Conservation (phyloP, 208 protist genomes). For the Acanthamoeba sp. region DNA sequence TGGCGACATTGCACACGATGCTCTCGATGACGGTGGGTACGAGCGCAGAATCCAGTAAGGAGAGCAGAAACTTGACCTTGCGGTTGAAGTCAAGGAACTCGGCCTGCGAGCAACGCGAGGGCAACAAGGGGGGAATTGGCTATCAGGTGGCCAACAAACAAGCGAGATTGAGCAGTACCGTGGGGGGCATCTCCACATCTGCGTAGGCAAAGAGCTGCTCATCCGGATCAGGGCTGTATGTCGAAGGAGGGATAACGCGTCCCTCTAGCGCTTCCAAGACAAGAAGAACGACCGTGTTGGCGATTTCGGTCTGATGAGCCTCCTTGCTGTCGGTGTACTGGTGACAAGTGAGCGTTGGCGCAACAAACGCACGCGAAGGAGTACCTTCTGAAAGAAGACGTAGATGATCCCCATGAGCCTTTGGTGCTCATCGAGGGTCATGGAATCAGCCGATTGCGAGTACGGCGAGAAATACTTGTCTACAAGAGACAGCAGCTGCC, state of each 20-base stretch:
- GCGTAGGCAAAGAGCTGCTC: neutral
- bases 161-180: neutral
- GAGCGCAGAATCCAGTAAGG: neutral
- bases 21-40: neutral
- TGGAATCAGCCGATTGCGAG: neutral
- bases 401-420: conserved; percentile 25
- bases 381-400: conserved; percentile 26
- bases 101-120: neutral
- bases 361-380: neutral
- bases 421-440: conserved; percentile 8
- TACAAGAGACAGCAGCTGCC: neutral
- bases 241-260: neutral
- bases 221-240: neutral
- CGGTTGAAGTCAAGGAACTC: neutral
- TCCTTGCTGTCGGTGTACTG: conserved; percentile 3
- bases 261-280: neutral
- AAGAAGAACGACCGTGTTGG: conserved; percentile 25
- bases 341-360: neutral
- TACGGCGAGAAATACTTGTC: neutral
- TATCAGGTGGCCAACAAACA: neutral
- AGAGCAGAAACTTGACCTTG: conserved; percentile 45
- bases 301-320: neutral
- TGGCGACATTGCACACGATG: neutral
- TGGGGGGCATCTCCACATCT: neutral
- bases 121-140: neutral